Evolutionary conservation across 257 asterid species (phyloP), one percentile per base, ranked within the genome.

Genomic region (Salvia splendens): DNA sequence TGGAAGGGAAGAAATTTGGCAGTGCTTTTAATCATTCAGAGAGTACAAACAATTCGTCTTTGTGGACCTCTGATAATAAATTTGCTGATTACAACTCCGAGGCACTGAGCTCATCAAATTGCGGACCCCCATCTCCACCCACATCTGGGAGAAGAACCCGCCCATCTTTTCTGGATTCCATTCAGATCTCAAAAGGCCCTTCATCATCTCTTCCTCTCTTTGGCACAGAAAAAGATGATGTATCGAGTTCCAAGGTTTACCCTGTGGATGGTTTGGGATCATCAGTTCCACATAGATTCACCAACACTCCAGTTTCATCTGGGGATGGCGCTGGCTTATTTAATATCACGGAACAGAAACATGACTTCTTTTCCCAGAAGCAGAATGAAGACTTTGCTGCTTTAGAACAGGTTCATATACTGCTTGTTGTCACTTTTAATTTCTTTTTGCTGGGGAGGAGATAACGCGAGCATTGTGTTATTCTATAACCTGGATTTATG

Each of bases 301-400:
- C 32, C 12, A 60, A 64, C 62, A 75, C 87, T 73, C 62, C 82
- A n/a, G 68, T 61, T 76, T 70, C 78, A 38, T 66, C 84, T 55
- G 79, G 76, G 30, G 79, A 75, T 63, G 96, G 83, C 69, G 68
- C 64, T 67, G 84, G 78, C 71, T 64, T 52, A 42, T 80, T 78
- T 78, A 84, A 72, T 79, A 77, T 53, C 28, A 57, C 51, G 5
- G 88, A 77, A 40, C 75, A 61, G 67, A 87, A 70, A 61, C 80
- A 79, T 14, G 75, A 74, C 16, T 78, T 81, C 49, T 74, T 83
- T 76, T 68, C 84, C 2, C 92, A 70, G 75, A 89, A 82, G 79
- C 95, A 87, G 75, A 83, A 91, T 58, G 97, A 94, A 65, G 97
- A 87, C 70, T 94, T 94, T 83, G 86, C 92, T 75, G 91, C 95